These are phyloP conservation scores for Fusarium miscanthi DNA, from an alignment of 2,329 filamentous ascomycete genomes.

Conservation along the genomic window DNA sequence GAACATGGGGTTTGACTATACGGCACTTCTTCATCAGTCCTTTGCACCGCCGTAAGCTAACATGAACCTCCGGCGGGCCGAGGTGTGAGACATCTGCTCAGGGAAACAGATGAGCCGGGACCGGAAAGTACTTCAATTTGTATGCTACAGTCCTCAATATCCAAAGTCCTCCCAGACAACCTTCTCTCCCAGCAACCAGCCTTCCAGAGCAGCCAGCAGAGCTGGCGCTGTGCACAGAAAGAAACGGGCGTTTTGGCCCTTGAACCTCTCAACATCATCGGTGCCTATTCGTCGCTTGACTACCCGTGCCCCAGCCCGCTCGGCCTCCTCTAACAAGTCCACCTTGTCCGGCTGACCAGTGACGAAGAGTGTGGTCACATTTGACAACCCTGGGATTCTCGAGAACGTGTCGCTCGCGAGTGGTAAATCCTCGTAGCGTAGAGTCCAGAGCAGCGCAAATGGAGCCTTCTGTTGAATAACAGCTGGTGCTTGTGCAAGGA, in stretches of 20 bases:
- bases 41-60: conserved; percentile 26
- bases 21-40: background rate
- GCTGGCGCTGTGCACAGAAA: conserved; percentile 60
- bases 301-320: conserved; percentile 50
- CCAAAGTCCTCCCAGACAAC: conserved; percentile 70
- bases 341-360: conserved; percentile 60
- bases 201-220: conserved; percentile 55
- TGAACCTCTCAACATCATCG: conserved; percentile 56
- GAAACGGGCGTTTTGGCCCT: conserved; percentile 59
- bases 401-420: conserved; percentile 71
- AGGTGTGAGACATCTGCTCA: background rate
- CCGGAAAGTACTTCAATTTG: background rate
- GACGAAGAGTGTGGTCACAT: conserved; percentile 70
- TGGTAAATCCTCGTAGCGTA: conserved; percentile 69
- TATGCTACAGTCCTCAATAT: conserved; percentile 54
- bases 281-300: conserved; percentile 53
- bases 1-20: background rate
- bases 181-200: conserved; percentile 66
- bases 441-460: conserved; percentile 75
- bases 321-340: conserved; percentile 50
- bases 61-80: conserved; percentile 26
- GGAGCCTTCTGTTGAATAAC: conserved; percentile 53
- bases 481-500: conserved; percentile 73
- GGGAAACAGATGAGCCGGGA: background rate
- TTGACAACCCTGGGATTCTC: conserved; percentile 62